Evolutionary conservation across 202 grass and related monocot genomes (phyloP).

Genomic region (Eragrostis tef): DNA sequence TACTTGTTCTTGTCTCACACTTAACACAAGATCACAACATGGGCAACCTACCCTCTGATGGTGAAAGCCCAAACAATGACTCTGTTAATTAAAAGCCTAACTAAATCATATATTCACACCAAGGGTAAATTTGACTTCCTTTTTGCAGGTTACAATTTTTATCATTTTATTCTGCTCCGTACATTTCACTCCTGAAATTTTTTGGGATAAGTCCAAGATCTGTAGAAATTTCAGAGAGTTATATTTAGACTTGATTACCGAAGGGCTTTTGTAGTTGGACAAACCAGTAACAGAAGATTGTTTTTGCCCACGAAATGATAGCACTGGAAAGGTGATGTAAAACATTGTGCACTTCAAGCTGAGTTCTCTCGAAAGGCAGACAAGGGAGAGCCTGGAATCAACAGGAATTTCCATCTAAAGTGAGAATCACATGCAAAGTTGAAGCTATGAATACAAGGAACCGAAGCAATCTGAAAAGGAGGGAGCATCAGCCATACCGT

Average conservation of each 20-base stretch:
- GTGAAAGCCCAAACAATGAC: constrained; percentile 38
- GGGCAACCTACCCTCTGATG: constrained; percentile 46
- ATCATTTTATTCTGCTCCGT: neutral
- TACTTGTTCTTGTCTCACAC: constrained; percentile 33
- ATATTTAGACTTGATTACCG: neutral
- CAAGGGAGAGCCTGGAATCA: neutral
- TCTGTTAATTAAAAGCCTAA: constrained; percentile 8
- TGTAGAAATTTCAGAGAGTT: neutral
- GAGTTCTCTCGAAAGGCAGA: neutral
- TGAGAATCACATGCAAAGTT: constrained; percentile 1
- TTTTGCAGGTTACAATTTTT: neutral
- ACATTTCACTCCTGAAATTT: neutral
- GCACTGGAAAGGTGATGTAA: neutral
- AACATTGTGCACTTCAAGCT: constrained; percentile 9
- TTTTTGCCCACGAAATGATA: neutral
- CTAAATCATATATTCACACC: neutral
- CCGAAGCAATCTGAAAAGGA: neutral
- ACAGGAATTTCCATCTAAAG: neutral
- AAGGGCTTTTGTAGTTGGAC: neutral
- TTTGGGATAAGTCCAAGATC: neutral
- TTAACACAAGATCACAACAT: constrained; percentile 42
- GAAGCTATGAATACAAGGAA: constrained; percentile 4
- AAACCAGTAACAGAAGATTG: neutral
- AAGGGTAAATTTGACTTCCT: constrained; percentile 4
- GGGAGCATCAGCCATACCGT: constrained; percentile 33